Conservation (phyloP, 2,329 filamentous ascomycete species). For the Trichophyton simii region DNA sequence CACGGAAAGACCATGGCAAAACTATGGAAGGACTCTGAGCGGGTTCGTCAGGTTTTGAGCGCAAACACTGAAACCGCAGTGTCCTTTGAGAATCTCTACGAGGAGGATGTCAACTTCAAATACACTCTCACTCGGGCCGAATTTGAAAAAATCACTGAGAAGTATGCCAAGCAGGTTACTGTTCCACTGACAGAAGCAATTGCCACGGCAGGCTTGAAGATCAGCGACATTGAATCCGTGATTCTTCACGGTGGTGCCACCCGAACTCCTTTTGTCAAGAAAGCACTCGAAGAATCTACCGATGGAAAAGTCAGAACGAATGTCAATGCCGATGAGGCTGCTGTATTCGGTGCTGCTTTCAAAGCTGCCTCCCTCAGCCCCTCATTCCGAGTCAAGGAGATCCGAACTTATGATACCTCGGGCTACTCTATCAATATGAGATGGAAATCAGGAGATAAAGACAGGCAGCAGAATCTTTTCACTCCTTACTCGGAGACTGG, state of each 20-base stretch:
- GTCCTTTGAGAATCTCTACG: slow-evolving; percentile 71
- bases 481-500: slow-evolving; percentile 63
- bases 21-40: slow-evolving; percentile 85
- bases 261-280: slow-evolving; percentile 89
- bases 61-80: slow-evolving; percentile 73
- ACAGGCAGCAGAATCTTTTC: slow-evolving; percentile 72
- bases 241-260: slow-evolving; percentile 87
- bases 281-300: slow-evolving; percentile 61
- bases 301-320: slow-evolving; percentile 76
- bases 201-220: slow-evolving; percentile 55
- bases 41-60: slow-evolving; percentile 75
- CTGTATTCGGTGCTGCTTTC: slow-evolving; percentile 91
- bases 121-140: slow-evolving; percentile 71
- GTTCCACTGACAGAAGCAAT: slow-evolving; percentile 62
- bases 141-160: slow-evolving; percentile 66
- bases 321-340: slow-evolving; percentile 93
- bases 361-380: slow-evolving; percentile 84
- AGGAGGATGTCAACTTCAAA: slow-evolving; percentile 84
- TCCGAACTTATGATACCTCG: slow-evolving; percentile 65
- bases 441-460: slow-evolving; percentile 60
- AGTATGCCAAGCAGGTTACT: slow-evolving; percentile 55
- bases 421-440: slow-evolving; percentile 63
- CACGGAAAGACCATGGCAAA: slow-evolving; percentile 81
- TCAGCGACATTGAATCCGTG: slow-evolving; percentile 70
- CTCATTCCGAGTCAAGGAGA: slow-evolving; percentile 96